These are phyloP conservation scores for Limonium bicolor DNA, from an alignment of 148 eudicot genomes.

Conservation along the genomic window DNA sequence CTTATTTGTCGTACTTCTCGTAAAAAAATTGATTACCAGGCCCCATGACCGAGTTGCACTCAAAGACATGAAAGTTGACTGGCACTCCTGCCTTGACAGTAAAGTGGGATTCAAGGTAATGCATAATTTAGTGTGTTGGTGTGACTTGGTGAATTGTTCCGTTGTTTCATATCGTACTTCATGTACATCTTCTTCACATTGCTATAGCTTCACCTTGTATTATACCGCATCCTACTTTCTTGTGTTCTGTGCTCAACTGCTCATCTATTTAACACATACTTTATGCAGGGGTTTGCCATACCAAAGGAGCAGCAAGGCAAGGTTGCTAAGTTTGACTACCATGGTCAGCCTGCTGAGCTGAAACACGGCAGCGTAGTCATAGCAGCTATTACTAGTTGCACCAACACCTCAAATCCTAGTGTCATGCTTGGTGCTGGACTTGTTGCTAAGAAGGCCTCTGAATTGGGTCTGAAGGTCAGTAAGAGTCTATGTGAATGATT, in stretches of 20 bases:
- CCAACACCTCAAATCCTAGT: constrained; percentile 96
- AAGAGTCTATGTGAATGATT: too few species aligned
- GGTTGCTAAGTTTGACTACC: constrained; percentile 61
- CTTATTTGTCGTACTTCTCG: background rate
- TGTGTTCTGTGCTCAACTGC: too few species aligned
- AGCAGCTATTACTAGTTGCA: constrained; percentile 96
- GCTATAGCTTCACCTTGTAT: too few species aligned
- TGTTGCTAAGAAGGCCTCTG: constrained; percentile 94
- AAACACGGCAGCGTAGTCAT: constrained; percentile 92
- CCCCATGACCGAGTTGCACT: constrained; percentile 88
- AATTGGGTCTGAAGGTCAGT: constrained; percentile 82
- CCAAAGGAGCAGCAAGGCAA: constrained; percentile 74
- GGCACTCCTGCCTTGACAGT: constrained; percentile 82
- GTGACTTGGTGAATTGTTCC: too few species aligned
- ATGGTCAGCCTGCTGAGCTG: constrained; percentile 81
- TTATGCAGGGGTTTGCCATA: constrained; percentile 75
- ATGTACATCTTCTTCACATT: too few species aligned
- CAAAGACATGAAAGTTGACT: constrained; percentile 84
- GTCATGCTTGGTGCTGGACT: constrained; percentile 98
- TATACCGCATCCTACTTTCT: too few species aligned
- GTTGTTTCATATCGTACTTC: too few species aligned
- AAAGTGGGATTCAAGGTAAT: constrained; percentile 89
- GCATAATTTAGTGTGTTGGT: background rate
- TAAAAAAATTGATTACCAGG: constrained; percentile 19
- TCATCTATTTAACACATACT: too few species aligned